Percentiles rank a stretch among this genome's conserved stretches.
These are phyloP conservation scores for Beta corolliflora DNA, from an alignment of 179 eudicot species.

Conservation along the genomic window DNA sequence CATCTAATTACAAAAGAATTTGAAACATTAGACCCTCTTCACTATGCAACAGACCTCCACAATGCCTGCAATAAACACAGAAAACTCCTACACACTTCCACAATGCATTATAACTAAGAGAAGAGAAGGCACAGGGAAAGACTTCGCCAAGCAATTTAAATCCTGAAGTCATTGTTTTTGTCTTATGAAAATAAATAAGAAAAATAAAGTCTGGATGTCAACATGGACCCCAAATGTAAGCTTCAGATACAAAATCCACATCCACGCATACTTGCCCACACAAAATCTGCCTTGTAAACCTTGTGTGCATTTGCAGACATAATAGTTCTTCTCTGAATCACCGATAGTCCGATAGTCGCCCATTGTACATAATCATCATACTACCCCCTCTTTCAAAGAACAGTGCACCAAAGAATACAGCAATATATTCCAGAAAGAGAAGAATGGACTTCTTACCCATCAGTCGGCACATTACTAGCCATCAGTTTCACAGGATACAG, in stretches of 20 bases:
- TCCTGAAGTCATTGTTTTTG: background rate
- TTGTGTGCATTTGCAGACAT: background rate
- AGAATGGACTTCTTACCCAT: conserved; percentile 64
- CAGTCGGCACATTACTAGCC: conserved; percentile 61
- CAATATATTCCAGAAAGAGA: background rate
- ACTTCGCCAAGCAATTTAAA: background rate
- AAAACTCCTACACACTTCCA: background rate
- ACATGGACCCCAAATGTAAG: background rate
- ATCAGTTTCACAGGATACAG: conserved; percentile 75
- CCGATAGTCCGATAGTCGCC: background rate
- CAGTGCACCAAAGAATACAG: background rate
- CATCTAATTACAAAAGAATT: too few relatives aligned
- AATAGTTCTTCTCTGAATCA: too few relatives aligned
- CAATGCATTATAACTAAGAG: background rate
- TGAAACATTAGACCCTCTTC: background rate
- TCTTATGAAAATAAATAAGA: background rate
- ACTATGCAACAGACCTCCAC: background rate
- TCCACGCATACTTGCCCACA: too few relatives aligned
- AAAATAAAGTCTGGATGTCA: background rate
- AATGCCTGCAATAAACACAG: background rate
- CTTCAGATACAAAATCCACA: background rate
- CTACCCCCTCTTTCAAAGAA: background rate
- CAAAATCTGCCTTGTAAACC: background rate
- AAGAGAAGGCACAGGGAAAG: background rate
- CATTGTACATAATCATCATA: background rate